Conservation (phyloP, 805 yeast genomes). For the Myxozyma neotropica region DNA sequence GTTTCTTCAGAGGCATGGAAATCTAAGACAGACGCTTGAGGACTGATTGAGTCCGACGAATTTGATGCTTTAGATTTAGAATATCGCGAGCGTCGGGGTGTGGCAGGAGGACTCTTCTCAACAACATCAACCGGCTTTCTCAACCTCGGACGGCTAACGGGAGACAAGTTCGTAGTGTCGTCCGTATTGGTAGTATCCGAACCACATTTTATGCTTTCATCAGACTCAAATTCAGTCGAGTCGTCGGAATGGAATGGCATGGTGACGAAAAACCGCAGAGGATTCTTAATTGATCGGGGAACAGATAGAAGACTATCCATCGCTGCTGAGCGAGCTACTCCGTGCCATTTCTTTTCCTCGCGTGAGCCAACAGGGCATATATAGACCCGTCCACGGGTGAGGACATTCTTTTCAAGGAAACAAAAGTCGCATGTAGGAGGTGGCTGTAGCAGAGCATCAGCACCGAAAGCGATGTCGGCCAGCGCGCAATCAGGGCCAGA, state of each 20-base stretch:
- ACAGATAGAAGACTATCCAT: constrained; percentile 22
- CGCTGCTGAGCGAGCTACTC: constrained; percentile 28
- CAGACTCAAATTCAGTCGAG: not conserved
- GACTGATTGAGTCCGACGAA: no score
- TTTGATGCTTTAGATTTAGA: no score
- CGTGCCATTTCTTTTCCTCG: constrained; percentile 33
- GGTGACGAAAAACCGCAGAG: not conserved
- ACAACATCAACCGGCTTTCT: no score
- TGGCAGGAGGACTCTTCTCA: no score
- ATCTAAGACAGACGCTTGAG: no score
- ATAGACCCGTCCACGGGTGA: constrained; percentile 12
- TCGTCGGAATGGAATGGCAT: not conserved
- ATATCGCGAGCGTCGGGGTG: no score
- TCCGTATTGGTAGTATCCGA: not conserved
- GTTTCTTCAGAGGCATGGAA: no score
- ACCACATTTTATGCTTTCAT: no score
- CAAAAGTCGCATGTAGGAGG: constrained; percentile 19
- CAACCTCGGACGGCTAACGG: no score
- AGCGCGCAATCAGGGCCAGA: constrained; percentile 1
- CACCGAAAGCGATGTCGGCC: constrained; percentile 10
- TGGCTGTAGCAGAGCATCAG: constrained; percentile 15
- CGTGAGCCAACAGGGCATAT: constrained; percentile 19
- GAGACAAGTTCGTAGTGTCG: no score
- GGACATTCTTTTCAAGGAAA: constrained; percentile 14
- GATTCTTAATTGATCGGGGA: not conserved